These are phyloP conservation scores for Cnidoscolus chayamansa DNA, from an alignment of 441 rosid species.

Conservation along the genomic window DNA sequence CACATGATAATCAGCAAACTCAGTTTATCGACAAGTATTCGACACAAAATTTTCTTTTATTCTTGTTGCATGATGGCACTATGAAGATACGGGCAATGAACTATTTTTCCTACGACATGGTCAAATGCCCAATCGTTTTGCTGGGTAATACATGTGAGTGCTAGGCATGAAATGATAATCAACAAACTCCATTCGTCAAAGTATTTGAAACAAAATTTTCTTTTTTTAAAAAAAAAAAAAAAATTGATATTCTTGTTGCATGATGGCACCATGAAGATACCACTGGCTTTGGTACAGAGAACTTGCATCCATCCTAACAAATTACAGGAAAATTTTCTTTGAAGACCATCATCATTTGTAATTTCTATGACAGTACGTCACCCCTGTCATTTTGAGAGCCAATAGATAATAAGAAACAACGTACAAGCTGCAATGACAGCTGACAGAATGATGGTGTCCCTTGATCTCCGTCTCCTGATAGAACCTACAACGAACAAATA, in stretches of 20 bases:
- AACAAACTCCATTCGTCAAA: background rate
- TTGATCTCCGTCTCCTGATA: constrained; percentile 72
- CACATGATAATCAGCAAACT: constrained; percentile 11
- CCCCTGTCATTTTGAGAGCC: constrained; percentile 72
- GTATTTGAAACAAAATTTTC: background rate
- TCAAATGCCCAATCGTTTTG: too few species aligned
- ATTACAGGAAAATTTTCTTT: constrained; percentile 37
- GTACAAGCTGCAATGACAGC: constrained; percentile 94
- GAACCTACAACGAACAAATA: constrained; percentile 50
- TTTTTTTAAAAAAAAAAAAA: background rate
- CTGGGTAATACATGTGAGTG: too few species aligned
- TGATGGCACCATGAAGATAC: constrained; percentile 23
- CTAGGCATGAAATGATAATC: background rate
- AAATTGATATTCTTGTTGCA: constrained; percentile 1
- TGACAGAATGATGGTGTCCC: constrained; percentile 82
- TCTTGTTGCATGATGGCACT: constrained; percentile 23
- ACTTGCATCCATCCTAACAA: constrained; percentile 28
- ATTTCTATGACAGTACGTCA: constrained; percentile 13
- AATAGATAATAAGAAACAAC: constrained; percentile 84
- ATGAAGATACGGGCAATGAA: background rate
- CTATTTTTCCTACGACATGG: too few species aligned
- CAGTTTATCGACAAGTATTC: background rate
- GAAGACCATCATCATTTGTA: constrained; percentile 18
- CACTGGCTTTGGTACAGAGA: constrained; percentile 17
- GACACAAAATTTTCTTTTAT: background rate